Base-by-base conservation (phyloP, 305 asterid genomes). In the Fraxinus nigra region DNA sequence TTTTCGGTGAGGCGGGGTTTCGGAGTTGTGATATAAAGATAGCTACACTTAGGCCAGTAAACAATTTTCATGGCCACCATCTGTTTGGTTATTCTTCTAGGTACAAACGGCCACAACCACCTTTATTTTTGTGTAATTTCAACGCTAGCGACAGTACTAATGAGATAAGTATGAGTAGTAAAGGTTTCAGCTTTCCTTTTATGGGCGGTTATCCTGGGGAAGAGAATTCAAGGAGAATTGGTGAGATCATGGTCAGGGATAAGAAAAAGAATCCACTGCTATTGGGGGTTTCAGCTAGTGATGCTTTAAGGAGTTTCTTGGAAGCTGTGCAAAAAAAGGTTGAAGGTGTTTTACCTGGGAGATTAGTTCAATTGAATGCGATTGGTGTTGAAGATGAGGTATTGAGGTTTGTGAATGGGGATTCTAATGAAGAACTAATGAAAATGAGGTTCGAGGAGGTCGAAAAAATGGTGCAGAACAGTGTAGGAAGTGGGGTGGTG, bases 1-100 rank as follows among this genome's bases (percentile, higher is more conserved):
- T 95, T 0, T 90, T 95, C 20, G 97, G 93, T 6, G 99, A 95
- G 82, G 95, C 97, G 0, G 99, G 99, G 1, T 93, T 94, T 33
- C 79, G 94, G 81, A 95, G 97, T 81, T 88, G 88, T 80, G 98
- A 94, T 81, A 91, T 95, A 3, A 95, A 95, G 77, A 48, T 93
- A 83, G 96, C 97, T 20, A 86, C 90, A 7, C 82, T 92, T 18
- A 78, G 92, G 74, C 97, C 97, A 7, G 92, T 90, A 33, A 85
- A 28, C 40, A 61, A 80, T 59, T 87, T 83, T 28, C 83, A 86
- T 18, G 81, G 89, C 69, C 87, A 90, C 67, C 91, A 88, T 67
- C 80, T 91, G 79, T 83, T 89, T 26, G 86, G 91, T 56, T 91
- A 85, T 86, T 85, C 89, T 9, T 79, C 97, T 1, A 88, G 92